A percentile compares a stretch with the other conserved stretches of the same genome.
phyloP scores from a whole-genome alignment of 805 yeast species.

The Jamesozyma lodderae region DNA sequence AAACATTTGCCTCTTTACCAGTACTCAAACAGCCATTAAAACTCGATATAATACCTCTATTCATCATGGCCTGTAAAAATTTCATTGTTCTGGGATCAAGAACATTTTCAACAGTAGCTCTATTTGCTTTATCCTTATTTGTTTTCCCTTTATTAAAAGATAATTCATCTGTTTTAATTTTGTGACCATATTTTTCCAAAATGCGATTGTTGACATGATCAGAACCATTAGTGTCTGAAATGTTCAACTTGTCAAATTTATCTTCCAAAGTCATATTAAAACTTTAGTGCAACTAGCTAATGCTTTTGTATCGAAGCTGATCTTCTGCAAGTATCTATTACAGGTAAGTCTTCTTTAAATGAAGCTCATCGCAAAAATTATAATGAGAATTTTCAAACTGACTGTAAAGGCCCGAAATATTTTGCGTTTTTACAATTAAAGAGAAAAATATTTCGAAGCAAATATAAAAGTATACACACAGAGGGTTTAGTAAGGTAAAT shows the following conservation, averaged over 20 bases:
- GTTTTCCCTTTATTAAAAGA: constrained; percentile 47
- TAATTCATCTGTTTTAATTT: constrained; percentile 55
- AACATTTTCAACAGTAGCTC: constrained; percentile 96
- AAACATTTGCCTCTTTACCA: constrained; percentile 98
- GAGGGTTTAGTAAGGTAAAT: too few species aligned
- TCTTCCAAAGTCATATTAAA: constrained; percentile 18
- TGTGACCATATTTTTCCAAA: constrained; percentile 51
- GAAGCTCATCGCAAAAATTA: constrained; percentile 1
- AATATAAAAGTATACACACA: too few species aligned
- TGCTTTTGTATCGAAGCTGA: neutral
- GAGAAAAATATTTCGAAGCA: too few species aligned
- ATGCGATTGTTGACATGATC: constrained; percentile 40
- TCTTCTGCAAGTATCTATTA: neutral
- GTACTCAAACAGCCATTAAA: constrained; percentile 92
- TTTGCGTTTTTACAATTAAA: too few species aligned
- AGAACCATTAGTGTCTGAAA: constrained; percentile 6
- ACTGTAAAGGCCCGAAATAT: too few species aligned
- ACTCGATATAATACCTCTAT: constrained; percentile 72
- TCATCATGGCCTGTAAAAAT: constrained; percentile 72
- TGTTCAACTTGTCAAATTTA: constrained; percentile 12
- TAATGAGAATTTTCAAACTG: too few species aligned
- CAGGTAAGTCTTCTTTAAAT: neutral
- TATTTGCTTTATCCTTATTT: constrained; percentile 74
- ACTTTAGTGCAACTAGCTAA: neutral
- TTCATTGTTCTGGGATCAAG: constrained; percentile 87